phyloP scores from a whole-genome alignment of 495 filamentous ascomycete genomes.

The Ramalina peruviana region DNA sequence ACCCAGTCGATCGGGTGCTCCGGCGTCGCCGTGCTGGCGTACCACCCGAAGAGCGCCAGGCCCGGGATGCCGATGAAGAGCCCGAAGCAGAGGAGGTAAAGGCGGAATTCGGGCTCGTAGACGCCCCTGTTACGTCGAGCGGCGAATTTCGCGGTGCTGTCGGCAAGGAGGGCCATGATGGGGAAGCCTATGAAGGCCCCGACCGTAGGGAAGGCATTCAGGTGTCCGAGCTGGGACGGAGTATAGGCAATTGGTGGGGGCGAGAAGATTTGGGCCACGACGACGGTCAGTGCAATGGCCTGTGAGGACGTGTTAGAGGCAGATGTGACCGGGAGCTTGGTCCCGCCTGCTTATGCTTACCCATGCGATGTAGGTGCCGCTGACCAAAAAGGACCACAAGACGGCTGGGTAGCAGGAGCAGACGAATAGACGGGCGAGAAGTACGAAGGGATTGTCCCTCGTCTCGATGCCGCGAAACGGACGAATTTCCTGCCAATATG shows the following conservation, averaged over 20 bases:
- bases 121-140: constrained; percentile 33
- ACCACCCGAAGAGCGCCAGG: constrained; percentile 29
- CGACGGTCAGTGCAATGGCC: constrained; percentile 18
- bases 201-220: constrained; percentile 32
- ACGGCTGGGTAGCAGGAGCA: constrained; percentile 28
- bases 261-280: constrained; percentile 27
- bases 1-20: constrained; percentile 25
- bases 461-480: constrained; percentile 23
- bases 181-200: constrained; percentile 28
- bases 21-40: constrained; percentile 14
- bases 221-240: constrained; percentile 26
- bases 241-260: constrained; percentile 28
- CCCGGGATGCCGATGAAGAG: constrained; percentile 25
- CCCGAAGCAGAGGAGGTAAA: constrained; percentile 31
- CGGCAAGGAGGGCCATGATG: constrained; percentile 29
- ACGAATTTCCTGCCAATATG: too few relatives aligned
- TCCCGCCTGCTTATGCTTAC: constrained; percentile 1
- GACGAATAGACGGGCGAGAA: constrained; percentile 24
- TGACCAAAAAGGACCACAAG: constrained; percentile 28
- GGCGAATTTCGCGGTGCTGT: constrained; percentile 31
- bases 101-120: constrained; percentile 41
- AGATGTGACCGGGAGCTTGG: constrained; percentile 1
- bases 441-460: constrained; percentile 24
- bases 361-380: constrained; percentile 31
- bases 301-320: constrained; percentile 12